Percentiles rank a stretch among this genome's conserved stretches.
phyloP scores from a whole-genome alignment of 441 rosid species.

The Breynia disticha region DNA sequence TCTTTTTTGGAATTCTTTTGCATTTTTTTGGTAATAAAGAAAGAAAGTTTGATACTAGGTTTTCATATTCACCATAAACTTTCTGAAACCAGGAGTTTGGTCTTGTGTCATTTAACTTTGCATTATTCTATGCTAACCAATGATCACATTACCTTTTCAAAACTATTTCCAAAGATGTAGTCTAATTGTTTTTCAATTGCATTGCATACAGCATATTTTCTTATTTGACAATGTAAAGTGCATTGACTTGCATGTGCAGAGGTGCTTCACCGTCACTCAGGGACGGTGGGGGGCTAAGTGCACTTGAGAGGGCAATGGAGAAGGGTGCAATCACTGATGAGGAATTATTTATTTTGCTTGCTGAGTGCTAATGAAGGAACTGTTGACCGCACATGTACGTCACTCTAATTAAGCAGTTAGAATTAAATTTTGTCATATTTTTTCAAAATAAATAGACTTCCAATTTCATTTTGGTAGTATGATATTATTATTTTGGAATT shows the following conservation, averaged over 20 bases:
- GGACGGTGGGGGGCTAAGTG: slow-evolving; percentile 66
- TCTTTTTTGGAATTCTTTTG: too few species aligned
- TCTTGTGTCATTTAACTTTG: too few species aligned
- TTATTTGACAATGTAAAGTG: background rate
- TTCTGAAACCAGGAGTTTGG: too few species aligned
- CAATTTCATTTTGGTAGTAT: background rate
- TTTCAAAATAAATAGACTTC: background rate
- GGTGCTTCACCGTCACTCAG: slow-evolving; percentile 64
- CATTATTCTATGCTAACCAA: too few species aligned
- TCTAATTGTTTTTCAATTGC: too few species aligned
- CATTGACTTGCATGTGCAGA: slow-evolving; percentile 25
- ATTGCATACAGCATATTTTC: background rate
- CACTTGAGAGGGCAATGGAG: slow-evolving; percentile 85
- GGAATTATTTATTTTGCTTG: slow-evolving; percentile 62
- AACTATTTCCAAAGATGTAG: too few species aligned
- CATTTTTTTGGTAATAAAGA: too few species aligned
- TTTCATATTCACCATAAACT: too few species aligned
- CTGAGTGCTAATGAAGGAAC: slow-evolving; percentile 32
- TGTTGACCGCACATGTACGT: background rate
- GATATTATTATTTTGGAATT: too few species aligned
- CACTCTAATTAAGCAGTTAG: background rate
- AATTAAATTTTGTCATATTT: background rate
- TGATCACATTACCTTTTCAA: too few species aligned
- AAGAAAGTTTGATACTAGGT: too few species aligned
- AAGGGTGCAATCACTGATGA: slow-evolving; percentile 87